Evolutionary conservation across 2,329 filamentous ascomycete genomes (phyloP).

Genomic region (Cladosporium sp.): DNA sequence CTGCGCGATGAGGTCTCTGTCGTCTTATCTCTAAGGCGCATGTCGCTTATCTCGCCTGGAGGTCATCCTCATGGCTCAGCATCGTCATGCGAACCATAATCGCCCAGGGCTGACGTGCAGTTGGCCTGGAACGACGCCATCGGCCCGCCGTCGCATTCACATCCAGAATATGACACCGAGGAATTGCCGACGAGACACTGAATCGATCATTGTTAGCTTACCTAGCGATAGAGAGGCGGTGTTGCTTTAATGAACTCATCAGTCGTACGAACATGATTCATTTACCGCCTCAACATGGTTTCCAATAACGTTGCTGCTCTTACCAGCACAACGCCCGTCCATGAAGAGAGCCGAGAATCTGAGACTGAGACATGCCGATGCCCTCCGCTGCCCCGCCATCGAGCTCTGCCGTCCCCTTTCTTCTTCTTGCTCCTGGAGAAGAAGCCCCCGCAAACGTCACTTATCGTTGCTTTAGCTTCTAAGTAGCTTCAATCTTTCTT

Average conservation of each 20-base stretch:
- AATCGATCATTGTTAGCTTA: neutral
- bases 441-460: neutral
- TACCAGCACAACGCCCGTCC: neutral
- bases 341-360: neutral
- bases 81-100: constrained; percentile 1
- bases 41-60: neutral
- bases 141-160: neutral
- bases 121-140: neutral
- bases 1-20: neutral
- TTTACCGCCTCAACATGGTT: no score
- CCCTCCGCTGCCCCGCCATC: neutral
- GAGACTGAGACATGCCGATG: neutral
- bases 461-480: neutral
- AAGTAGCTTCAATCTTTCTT: neutral
- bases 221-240: neutral
- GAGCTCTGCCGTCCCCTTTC: neutral
- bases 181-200: neutral
- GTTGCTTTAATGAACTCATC: neutral
- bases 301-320: neutral
- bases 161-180: neutral
- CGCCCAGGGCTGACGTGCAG: neutral
- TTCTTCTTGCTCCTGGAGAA: neutral
- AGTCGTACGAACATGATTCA: neutral
- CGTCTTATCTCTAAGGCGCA: neutral
- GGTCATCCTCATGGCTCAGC: neutral